Evolutionary conservation across 345 rosid species (phyloP).

Genomic region (Gossypium arboreum): DNA sequence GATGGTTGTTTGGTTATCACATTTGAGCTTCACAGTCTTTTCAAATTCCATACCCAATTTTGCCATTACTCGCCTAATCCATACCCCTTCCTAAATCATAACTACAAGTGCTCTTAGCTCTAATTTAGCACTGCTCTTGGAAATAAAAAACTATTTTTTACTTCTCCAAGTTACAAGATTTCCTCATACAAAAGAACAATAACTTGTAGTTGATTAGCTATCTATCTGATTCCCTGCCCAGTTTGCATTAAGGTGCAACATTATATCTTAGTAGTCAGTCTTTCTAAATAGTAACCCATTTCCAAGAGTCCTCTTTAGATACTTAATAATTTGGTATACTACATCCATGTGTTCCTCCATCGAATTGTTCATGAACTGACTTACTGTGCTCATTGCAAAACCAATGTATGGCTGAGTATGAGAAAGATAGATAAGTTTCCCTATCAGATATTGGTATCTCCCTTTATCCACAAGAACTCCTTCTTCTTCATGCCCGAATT

Average conservation of each 20-base stretch:
- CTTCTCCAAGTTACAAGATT: not conserved
- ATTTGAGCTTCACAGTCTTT: not conserved
- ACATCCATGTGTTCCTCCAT: not conserved
- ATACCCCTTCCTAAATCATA: too few species aligned
- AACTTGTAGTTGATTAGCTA: not conserved
- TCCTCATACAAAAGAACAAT: not conserved
- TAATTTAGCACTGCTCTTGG: not conserved
- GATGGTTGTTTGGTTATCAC: not conserved
- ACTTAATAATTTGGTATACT: not conserved
- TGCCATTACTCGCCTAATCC: not conserved
- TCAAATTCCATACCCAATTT: too few species aligned
- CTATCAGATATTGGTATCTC: too few species aligned
- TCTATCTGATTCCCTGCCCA: not conserved
- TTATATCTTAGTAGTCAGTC: not conserved
- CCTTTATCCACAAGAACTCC: too few species aligned
- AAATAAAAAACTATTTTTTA: too few species aligned
- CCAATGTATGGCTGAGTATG: too few species aligned
- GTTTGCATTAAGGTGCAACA: not conserved
- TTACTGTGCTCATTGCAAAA: too few species aligned
- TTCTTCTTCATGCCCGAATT: not conserved
- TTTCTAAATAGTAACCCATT: not conserved
- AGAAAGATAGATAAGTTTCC: too few species aligned
- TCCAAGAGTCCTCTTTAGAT: not conserved
- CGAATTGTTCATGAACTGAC: too few species aligned
- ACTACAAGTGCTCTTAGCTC: not conserved